Evolutionary conservation across 192 early-diverging fungal genomes (phyloP), one percentile per base, ranked within the genome.

Genomic region (Coemansia biformis): DNA sequence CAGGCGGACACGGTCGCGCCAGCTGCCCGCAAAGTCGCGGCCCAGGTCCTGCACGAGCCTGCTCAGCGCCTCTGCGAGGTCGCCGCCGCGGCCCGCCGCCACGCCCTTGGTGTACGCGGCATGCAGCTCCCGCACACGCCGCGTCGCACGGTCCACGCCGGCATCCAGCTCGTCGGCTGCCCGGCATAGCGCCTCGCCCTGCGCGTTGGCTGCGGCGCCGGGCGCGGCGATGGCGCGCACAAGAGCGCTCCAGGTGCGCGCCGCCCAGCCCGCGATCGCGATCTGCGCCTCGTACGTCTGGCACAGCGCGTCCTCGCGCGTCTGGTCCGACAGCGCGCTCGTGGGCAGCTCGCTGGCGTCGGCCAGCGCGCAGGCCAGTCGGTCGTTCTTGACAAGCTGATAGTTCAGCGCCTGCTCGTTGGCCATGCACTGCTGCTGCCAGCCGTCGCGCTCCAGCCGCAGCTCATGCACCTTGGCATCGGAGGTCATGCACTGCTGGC

Each of bases 381-480:
- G 43, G 18, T 53, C 45, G 30, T 57, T 63, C 46, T 64, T 55
- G 10, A 39, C 40, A 1, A 54, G 43, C 43, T 63, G 55, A 21
- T 49, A 45, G 26, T 38, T 28, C n/a, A 64, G 39, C 8, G 54
- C 31, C 24, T 53, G 39, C 38, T 58, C 38, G 17, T 22, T 44
- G 1, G 49, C 67, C 15, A 49, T 7, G 28, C 30, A 46, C 43
- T 70, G 48, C 33, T 70, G 40, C 22, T 59, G 46, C 61, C 54
- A 70, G n/a, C 61, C 67, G 39, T 70, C 55, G 46, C 61, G 54
- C 41, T 70, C 67, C n/a, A 66, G 8, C 14, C 56, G 49, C 17
- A 51, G 40, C 6, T 58, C 63, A 31, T 66, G 56, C 15, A 66
- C 19, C 4, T 59, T 46, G 4, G 26, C 38, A 11, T 66, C 63